Percentiles rank a stretch among this genome's conserved stretches.
phyloP scores from a whole-genome alignment of 2,329 filamentous ascomycete genomes.

The Tolypocladium album region DNA sequence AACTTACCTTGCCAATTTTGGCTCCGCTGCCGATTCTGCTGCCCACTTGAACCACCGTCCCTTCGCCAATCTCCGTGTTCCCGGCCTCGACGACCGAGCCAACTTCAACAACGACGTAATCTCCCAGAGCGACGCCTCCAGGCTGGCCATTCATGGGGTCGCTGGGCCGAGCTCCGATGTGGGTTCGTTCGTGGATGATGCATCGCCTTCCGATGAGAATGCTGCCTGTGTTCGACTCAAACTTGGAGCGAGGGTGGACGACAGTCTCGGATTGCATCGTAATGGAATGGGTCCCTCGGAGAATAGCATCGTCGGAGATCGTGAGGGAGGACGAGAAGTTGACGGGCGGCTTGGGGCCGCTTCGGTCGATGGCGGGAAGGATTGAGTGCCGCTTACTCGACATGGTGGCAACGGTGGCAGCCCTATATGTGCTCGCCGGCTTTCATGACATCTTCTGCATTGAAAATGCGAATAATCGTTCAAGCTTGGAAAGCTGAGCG shows the following conservation, averaged over 20 bases:
- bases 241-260: conserved; percentile 73
- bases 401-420: conserved; percentile 11
- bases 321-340: conserved; percentile 49
- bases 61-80: conserved; percentile 50
- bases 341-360: conserved; percentile 49
- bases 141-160: conserved; percentile 12
- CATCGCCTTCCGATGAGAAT: conserved; percentile 73
- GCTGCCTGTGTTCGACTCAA: conserved; percentile 69
- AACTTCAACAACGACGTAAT: conserved; percentile 53
- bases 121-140: conserved; percentile 45
- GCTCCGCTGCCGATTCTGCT: conserved; percentile 49
- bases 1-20: conserved; percentile 58
- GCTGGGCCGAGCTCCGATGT: conserved; percentile 36
- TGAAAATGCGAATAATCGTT: neutral
- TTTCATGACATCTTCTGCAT: neutral
- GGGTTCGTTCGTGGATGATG: conserved; percentile 63
- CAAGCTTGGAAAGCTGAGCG: neutral
- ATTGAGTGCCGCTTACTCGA: conserved; percentile 46
- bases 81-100: conserved; percentile 51
- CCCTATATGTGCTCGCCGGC: neutral
- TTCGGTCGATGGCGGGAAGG: conserved; percentile 38
- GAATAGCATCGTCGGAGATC: conserved; percentile 51
- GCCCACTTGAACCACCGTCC: conserved; percentile 48
- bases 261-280: conserved; percentile 68
- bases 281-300: conserved; percentile 66